Evolutionary conservation across 768 basidiomycete genomes (phyloP).

Genomic region (Podaxis rugospora): DNA sequence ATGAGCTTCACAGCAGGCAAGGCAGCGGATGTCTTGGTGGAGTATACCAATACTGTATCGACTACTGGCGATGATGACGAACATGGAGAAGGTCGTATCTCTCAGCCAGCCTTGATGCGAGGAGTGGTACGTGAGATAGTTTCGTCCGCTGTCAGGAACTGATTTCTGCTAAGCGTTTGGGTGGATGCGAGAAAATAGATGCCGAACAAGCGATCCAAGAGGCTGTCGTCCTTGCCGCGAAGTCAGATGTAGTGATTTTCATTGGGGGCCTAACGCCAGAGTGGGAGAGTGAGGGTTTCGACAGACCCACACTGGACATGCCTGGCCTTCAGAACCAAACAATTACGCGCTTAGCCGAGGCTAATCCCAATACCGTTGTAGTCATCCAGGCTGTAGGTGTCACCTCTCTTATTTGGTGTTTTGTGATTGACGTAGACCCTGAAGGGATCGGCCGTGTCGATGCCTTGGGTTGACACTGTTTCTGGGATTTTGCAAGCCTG

Average conservation of each 20-base stretch:
- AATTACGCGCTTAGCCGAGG: constrained; percentile 45
- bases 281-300: constrained; percentile 77
- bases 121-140: constrained; percentile 46
- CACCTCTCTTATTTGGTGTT: background rate
- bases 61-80: constrained; percentile 36
- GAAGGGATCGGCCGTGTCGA: constrained; percentile 64
- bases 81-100: constrained; percentile 35
- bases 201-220: constrained; percentile 49
- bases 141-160: background rate
- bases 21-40: constrained; percentile 49
- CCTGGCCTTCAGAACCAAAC: constrained; percentile 60
- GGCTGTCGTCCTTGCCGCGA: constrained; percentile 50
- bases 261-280: constrained; percentile 62
- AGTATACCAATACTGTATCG: constrained; percentile 60
- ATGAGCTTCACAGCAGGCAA: constrained; percentile 42
- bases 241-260: constrained; percentile 53
- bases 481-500: constrained; percentile 56
- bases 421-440: constrained; percentile 6
- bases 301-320: constrained; percentile 55
- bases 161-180: constrained; percentile 43
- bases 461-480: constrained; percentile 67
- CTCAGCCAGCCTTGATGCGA: constrained; percentile 66
- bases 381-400: constrained; percentile 54
- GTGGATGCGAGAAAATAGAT: constrained; percentile 62
- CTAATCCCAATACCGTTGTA: constrained; percentile 56